Evolutionary conservation across 2,329 filamentous ascomycete genomes (phyloP).

Genomic region (Monilinia laxa): DNA sequence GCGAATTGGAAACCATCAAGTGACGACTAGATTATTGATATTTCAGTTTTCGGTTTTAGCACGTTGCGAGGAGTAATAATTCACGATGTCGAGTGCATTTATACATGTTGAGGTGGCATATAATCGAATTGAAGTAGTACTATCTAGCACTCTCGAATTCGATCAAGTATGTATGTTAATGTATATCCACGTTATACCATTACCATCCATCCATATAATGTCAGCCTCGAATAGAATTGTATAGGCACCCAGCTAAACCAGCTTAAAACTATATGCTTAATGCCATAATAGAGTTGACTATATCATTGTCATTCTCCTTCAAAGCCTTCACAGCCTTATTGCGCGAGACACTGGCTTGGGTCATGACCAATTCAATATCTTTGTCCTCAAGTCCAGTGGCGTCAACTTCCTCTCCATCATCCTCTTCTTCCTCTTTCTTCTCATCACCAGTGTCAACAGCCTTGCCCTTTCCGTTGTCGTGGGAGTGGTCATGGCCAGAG

Average conservation of each 20-base stretch:
- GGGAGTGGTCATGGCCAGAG: constrained; percentile 65
- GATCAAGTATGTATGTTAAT: constrained; percentile 14
- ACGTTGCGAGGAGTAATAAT: not conserved
- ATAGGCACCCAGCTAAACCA: constrained; percentile 22
- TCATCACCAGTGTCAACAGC: constrained; percentile 65
- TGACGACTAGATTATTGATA: too few relatives aligned
- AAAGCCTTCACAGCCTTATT: constrained; percentile 99
- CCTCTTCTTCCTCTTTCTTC: constrained; percentile 74
- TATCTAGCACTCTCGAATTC: constrained; percentile 12
- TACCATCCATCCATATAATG: not conserved
- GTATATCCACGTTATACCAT: constrained; percentile 22
- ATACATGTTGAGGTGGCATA: constrained; percentile 13
- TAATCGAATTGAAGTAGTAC: constrained; percentile 14
- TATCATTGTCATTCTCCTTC: constrained; percentile 99
- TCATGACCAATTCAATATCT: constrained; percentile 99
- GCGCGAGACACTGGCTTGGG: constrained; percentile 91
- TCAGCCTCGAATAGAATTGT: constrained; percentile 9
- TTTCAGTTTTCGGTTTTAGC: not conserved
- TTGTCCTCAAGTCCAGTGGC: constrained; percentile 94
- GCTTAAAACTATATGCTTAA: constrained; percentile 67
- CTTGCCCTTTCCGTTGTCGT: constrained; percentile 57
- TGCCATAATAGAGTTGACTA: constrained; percentile 99
- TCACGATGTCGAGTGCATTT: not conserved
- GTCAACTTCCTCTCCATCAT: constrained; percentile 94
- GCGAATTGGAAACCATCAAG: not conserved